Evolutionary conservation across 2,329 filamentous ascomycete species (phyloP).

Genomic region (Neoscytalidium dimidiatum): DNA sequence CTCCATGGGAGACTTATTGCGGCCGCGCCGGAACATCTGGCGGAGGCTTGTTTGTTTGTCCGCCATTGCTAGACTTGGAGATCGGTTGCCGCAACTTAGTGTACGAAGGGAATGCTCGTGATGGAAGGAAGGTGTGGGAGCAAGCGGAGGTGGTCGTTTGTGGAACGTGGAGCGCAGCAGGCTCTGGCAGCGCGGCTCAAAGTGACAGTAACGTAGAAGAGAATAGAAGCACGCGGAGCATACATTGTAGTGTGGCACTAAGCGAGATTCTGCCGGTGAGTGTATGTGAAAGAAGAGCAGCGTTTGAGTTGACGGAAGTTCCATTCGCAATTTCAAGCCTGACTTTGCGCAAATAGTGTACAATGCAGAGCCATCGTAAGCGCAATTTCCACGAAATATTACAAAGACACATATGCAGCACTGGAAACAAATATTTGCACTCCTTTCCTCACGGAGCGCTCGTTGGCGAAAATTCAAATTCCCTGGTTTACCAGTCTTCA

Average conservation of each 20-base stretch:
- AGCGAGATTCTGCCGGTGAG: not conserved
- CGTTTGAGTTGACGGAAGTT: not conserved
- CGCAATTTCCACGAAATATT: too few relatives aligned
- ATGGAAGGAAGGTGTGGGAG: not conserved
- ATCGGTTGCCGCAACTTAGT: not conserved
- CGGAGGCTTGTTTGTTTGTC: conserved; percentile 1
- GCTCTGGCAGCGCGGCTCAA: not conserved
- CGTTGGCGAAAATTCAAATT: too few relatives aligned
- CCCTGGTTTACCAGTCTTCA: too few relatives aligned
- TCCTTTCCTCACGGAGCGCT: too few relatives aligned
- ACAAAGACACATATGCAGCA: too few relatives aligned
- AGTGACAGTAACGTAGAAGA: not conserved
- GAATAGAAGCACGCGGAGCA: not conserved
- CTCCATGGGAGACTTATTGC: not conserved
- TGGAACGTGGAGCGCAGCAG: not conserved
- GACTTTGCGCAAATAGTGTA: not conserved
- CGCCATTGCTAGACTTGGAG: not conserved
- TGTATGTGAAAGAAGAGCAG: not conserved
- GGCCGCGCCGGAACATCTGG: not conserved
- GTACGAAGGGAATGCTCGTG: too few relatives aligned
- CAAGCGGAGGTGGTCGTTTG: not conserved
- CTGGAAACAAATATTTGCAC: too few relatives aligned
- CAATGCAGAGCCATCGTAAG: too few relatives aligned
- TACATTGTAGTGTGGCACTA: not conserved
- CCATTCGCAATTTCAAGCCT: not conserved